Evolutionary conservation across 257 asterid species (phyloP).

Genomic region (Scutellaria baicalensis): DNA sequence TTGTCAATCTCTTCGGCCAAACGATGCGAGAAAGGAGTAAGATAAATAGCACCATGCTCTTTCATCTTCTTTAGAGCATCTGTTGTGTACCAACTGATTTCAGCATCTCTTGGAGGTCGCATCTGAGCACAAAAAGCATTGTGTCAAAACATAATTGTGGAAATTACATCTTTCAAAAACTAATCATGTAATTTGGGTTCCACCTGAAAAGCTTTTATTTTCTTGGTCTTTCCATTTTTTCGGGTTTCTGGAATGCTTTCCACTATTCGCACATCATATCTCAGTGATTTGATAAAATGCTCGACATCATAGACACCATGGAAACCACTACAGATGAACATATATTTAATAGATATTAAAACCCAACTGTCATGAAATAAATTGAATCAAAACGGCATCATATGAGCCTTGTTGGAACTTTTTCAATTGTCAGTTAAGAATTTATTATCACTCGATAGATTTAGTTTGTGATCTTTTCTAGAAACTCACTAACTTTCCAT

Average conservation of each 20-base stretch:
- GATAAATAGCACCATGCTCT: slow-evolving; percentile 95
- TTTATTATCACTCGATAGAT: slow-evolving; percentile 1
- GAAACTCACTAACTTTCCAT: neutral
- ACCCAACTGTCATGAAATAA: neutral
- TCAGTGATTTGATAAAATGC: slow-evolving; percentile 82
- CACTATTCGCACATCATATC: slow-evolving; percentile 78
- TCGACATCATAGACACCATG: slow-evolving; percentile 91
- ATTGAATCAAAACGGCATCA: neutral
- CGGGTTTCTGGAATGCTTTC: slow-evolving; percentile 80
- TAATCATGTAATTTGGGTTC: slow-evolving; percentile 8
- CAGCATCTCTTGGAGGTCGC: slow-evolving; percentile 96
- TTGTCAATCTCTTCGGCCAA: slow-evolving; percentile 90
- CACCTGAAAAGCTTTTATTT: slow-evolving; percentile 85
- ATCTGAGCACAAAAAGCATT: slow-evolving; percentile 37
- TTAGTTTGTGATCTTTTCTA: slow-evolving; percentile 1
- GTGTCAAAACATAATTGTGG: slow-evolving; percentile 10
- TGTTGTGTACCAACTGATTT: slow-evolving; percentile 83
- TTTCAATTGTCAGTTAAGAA: neutral
- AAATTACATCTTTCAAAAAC: slow-evolving; percentile 2
- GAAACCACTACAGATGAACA: slow-evolving; percentile 59
- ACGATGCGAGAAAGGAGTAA: slow-evolving; percentile 95
- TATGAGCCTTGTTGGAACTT: neutral
- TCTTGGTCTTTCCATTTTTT: slow-evolving; percentile 82
- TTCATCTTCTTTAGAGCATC: slow-evolving; percentile 80
- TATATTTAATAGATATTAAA: slow-evolving; percentile 9